Evolutionary conservation across 2,329 filamentous ascomycete genomes (phyloP), one percentile per base, ranked within the genome.

Genomic region (Lachnum nothofagi): DNA sequence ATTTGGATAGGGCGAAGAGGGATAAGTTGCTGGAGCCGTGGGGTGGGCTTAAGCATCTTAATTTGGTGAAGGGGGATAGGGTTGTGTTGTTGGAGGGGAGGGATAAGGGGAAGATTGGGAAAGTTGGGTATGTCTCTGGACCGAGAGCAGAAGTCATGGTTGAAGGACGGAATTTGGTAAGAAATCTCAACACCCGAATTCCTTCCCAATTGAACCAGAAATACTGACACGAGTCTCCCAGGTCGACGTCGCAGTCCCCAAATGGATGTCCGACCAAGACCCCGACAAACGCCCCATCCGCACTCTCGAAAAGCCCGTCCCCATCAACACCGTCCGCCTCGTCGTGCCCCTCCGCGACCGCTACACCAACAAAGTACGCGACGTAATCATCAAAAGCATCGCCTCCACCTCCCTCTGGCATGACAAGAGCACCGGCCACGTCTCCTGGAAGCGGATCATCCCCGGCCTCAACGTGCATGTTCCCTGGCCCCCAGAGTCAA

Each of bases 41-140:
- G 35, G 68, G 56, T 49, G 68, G 55, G 49, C 6, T 12, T 6
- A 72, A 72, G 57, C 76, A 76, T 66, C 72, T 87, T 53, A 85
- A 82, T 57, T 71, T 91, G 50, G 78, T 75, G 20, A 63, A 70
- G 3, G 82, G 83, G 5, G 93, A 97, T 68, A 79, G 93, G 51
- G 90, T 96, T 25, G 87, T 91, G 45, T 71, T 97, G 50, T 70
- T 89, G 46, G 80, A 85, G 52, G 91, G 91, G 7, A 78, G 77
- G 29, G 86, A 93, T 62, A 86, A 83, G 71, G 90, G 90, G 61
- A 88, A 85, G 71, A 93, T 98, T 68, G 87, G 88, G 43, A 71
- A 72, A n/a, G 79, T 97, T 38, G 67, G 66, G 51, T 66, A 72
- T 1, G 72, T 94, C 39, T 70, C 80, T 56, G 53, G 63, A 4